Percentiles rank a stretch among this genome's conserved stretches.
Conservation (phyloP, 2,329 filamentous ascomycete genomes). For the Exophiala sp. region DNA sequence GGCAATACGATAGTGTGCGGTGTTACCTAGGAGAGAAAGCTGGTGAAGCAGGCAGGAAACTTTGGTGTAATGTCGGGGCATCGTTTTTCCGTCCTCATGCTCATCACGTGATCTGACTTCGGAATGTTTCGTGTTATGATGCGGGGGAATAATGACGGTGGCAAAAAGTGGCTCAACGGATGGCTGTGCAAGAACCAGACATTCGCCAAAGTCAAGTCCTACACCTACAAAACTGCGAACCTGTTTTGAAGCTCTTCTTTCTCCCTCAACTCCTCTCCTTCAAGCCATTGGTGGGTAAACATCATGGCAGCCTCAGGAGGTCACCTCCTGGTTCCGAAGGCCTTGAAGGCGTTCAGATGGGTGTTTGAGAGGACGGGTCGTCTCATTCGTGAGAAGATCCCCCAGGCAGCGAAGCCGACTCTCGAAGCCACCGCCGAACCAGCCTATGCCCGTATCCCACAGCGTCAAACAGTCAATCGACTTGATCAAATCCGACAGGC, state of each 20-base stretch:
- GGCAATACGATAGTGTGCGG: no score
- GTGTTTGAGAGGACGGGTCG: slow-evolving; percentile 47
- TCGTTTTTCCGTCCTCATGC: no score
- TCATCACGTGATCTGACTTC: no score
- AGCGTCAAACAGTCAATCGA: slow-evolving; percentile 59
- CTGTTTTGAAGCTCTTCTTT: slow-evolving; percentile 41
- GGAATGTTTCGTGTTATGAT: no score
- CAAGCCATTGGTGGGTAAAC: slow-evolving; percentile 25
- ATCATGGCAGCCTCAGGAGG: slow-evolving; percentile 48
- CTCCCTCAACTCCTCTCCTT: slow-evolving; percentile 6
- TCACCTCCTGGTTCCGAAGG: slow-evolving; percentile 49
- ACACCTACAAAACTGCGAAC: neutral
- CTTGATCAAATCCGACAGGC: slow-evolving; percentile 61
- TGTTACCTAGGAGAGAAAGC: no score
- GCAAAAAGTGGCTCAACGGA: no score
- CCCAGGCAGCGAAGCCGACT: slow-evolving; percentile 32
- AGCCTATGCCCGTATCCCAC: slow-evolving; percentile 52
- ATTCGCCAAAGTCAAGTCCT: neutral
- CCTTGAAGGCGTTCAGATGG: slow-evolving; percentile 47
- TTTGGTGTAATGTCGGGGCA: no score
- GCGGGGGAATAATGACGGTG: no score
- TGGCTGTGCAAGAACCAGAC: neutral
- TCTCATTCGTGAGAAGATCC: slow-evolving; percentile 41
- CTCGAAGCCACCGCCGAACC: slow-evolving; percentile 47
- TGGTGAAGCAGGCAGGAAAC: no score